A percentile compares a stretch with the other conserved stretches of the same genome.
These are phyloP conservation scores for Rhizopus arrhizus DNA, from an alignment of 371 early-diverging fungal genomes.

Conservation along the genomic window DNA sequence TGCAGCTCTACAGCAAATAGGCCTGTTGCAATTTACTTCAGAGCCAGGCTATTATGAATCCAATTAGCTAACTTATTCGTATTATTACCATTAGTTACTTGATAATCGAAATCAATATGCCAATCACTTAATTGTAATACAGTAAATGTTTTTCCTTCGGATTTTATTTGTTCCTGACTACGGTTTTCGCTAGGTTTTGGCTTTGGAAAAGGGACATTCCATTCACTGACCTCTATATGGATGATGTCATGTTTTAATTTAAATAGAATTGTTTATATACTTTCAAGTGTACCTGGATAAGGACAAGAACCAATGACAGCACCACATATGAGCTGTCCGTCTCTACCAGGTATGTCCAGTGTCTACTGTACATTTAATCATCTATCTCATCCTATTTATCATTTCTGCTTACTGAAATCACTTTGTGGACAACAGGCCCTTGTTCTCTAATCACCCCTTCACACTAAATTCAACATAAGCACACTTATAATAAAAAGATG, in stretches of 20 bases:
- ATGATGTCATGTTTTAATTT: background rate
- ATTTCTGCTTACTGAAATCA: conserved; percentile 32
- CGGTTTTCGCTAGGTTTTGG: conserved; percentile 37
- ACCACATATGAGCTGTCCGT: conserved; percentile 52
- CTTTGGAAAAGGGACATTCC: conserved; percentile 56
- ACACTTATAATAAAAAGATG: background rate
- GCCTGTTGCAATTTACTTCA: conserved; percentile 55
- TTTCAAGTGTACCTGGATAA: conserved; percentile 40
- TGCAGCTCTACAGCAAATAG: conserved; percentile 58
- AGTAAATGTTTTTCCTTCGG: conserved; percentile 43
- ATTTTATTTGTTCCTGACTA: conserved; percentile 13
- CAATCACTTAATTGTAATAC: conserved; percentile 66
- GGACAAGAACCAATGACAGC: conserved; percentile 48
- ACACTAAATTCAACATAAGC: conserved; percentile 34
- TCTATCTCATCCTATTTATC: background rate
- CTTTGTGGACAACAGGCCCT: conserved; percentile 47
- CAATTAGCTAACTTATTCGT: background rate
- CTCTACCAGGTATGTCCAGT: conserved; percentile 50
- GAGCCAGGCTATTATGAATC: conserved; percentile 39
- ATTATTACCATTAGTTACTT: conserved; percentile 14
- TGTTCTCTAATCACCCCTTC: conserved; percentile 53
- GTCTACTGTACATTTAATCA: conserved; percentile 29
- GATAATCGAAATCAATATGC: conserved; percentile 62
- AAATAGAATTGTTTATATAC: background rate
- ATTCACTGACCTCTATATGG: conserved; percentile 32